Conservation (phyloP, 192 early-diverging fungal genomes). For the Coemansia javaensis region DNA sequence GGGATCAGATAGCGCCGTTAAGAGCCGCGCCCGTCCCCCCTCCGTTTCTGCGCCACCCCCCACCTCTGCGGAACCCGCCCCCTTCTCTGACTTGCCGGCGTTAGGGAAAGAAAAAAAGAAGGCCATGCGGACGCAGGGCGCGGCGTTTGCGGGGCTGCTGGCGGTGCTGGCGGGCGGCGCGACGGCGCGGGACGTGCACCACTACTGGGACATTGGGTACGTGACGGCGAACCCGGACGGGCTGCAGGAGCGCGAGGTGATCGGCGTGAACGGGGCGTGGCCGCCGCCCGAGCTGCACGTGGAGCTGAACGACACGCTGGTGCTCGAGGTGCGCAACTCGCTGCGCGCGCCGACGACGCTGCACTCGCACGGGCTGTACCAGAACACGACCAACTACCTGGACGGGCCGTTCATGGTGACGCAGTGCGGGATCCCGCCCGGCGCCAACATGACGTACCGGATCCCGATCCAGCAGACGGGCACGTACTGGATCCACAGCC, state of each 20-base stretch:
- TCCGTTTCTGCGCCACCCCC: too few species aligned
- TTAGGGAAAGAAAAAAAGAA: too few species aligned
- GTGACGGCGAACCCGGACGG: constrained; percentile 65
- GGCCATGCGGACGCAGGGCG: too few species aligned
- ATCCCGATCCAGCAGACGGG: constrained; percentile 66
- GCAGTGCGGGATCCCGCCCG: constrained; percentile 71
- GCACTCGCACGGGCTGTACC: constrained; percentile 77
- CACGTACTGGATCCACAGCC: constrained; percentile 83
- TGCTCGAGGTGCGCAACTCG: constrained; percentile 54
- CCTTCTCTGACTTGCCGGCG: too few species aligned
- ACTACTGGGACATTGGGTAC: constrained; percentile 69
- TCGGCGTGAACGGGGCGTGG: constrained; percentile 63
- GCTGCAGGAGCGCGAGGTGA: constrained; percentile 57
- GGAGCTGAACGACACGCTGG: constrained; percentile 34
- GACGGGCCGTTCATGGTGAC: constrained; percentile 71
- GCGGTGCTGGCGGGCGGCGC: neutral
- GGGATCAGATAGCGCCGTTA: too few species aligned
- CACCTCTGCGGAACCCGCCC: too few species aligned
- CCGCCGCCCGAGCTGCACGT: constrained; percentile 53
- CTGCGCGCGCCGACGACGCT: constrained; percentile 58
- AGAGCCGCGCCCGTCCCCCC: too few species aligned
- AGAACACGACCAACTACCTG: constrained; percentile 64
- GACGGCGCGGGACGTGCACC: constrained; percentile 54
- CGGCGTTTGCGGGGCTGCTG: neutral
- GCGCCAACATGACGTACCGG: constrained; percentile 64